These are phyloP conservation scores for Suhomyces xylopsoci DNA, from an alignment of 805 yeast genomes.

Conservation along the genomic window DNA sequence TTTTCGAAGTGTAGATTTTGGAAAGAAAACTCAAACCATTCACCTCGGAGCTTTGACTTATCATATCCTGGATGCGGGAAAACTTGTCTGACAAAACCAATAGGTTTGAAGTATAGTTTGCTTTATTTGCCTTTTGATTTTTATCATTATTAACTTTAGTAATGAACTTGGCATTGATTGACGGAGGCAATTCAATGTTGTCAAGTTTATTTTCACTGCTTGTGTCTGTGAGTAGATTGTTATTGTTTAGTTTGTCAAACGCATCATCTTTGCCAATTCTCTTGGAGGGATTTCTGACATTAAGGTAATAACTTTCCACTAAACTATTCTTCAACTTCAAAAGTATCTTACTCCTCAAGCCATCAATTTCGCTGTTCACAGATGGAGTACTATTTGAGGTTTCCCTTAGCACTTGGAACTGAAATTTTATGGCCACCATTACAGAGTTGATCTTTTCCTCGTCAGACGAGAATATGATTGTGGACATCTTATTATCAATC, in stretches of 20 bases:
- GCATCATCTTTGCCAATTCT: conserved; percentile 10
- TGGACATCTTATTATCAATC: conserved; percentile 22
- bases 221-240: background rate
- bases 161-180: conserved; percentile 32
- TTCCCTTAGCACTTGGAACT: conserved; percentile 20
- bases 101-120: conserved; percentile 13
- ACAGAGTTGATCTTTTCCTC: conserved; percentile 30
- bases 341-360: conserved; percentile 6
- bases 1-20: conserved; percentile 12
- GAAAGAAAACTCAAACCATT: conserved; percentile 8
- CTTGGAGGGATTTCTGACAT: conserved; percentile 1
- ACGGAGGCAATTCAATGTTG: conserved; percentile 35
- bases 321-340: conserved; percentile 13
- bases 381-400: conserved; percentile 3
- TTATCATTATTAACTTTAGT: conserved; percentile 9
- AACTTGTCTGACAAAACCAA: conserved; percentile 12
- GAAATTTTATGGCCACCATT: conserved; percentile 29
- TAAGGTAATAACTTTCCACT: conserved; percentile 12
- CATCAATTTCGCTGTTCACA: conserved; percentile 3
- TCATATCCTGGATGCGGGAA: conserved; percentile 1
- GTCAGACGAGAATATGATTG: conserved; percentile 25
- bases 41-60: conserved; percentile 4
- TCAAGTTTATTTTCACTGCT: conserved; percentile 24
- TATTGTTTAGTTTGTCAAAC: conserved; percentile 6
- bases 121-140: background rate